A percentile compares a stretch with the other conserved stretches of the same genome.
Conservation (phyloP, 768 basidiomycete genomes). For the Phlebiopsis flavidoalba region DNA sequence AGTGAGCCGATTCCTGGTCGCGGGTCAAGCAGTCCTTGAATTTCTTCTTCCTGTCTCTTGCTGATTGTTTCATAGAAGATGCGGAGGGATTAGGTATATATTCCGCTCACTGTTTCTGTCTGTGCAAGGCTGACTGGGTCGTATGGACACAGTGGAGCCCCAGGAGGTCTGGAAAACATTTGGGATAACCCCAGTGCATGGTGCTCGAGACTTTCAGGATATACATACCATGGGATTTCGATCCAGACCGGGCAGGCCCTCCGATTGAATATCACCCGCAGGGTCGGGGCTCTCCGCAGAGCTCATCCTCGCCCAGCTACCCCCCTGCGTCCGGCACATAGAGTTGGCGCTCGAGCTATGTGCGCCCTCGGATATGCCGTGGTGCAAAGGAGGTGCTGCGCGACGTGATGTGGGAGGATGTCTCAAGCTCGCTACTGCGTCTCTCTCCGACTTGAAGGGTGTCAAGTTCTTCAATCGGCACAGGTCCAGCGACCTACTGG, state of each 20-base stretch:
- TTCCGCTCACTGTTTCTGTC: background rate
- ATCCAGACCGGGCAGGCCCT: background rate
- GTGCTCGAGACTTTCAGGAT: background rate
- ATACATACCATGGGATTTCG: slow-evolving; percentile 2
- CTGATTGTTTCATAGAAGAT: background rate
- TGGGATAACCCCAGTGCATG: background rate
- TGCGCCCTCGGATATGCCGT: background rate
- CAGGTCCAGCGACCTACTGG: background rate
- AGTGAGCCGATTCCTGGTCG: background rate
- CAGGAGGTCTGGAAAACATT: background rate
- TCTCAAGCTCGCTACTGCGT: background rate
- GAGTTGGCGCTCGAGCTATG: background rate
- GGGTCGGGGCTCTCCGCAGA: slow-evolving; percentile 6
- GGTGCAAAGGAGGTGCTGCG: slow-evolving; percentile 2
- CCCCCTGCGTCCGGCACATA: background rate
- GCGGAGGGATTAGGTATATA: background rate
- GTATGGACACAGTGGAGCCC: background rate
- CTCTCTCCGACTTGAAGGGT: background rate
- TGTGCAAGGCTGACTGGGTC: background rate
- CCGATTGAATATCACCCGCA: background rate
- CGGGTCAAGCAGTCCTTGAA: background rate
- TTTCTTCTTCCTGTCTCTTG: background rate
- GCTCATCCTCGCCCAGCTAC: background rate
- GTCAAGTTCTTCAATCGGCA: background rate
- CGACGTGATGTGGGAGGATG: slow-evolving; percentile 1